These are phyloP conservation scores for Torulaspora franciscae DNA, from an alignment of 805 yeast genomes.

Conservation along the genomic window DNA sequence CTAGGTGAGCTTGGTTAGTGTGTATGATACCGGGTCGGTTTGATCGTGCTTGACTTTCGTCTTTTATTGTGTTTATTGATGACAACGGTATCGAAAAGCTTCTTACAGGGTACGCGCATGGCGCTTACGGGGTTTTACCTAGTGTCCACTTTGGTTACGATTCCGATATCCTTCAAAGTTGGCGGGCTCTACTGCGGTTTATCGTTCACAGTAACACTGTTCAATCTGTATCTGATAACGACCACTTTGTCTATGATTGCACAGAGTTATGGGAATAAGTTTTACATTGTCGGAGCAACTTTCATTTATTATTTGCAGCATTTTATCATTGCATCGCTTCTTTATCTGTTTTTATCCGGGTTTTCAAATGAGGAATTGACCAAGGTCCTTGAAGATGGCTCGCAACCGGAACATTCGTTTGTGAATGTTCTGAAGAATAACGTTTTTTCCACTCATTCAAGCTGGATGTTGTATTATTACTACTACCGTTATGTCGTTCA, in stretches of 20 bases:
- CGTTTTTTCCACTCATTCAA: constrained; percentile 16
- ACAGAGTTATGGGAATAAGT: constrained; percentile 22
- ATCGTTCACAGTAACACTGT: constrained; percentile 70
- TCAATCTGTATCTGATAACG: constrained; percentile 61
- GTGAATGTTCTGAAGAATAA: constrained; percentile 21
- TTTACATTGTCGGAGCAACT: constrained; percentile 31
- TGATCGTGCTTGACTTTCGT: constrained; percentile 6
- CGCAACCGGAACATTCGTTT: constrained; percentile 25
- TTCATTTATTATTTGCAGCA: constrained; percentile 74
- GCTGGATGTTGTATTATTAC: constrained; percentile 30
- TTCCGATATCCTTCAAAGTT: constrained; percentile 89
- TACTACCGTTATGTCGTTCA: constrained; percentile 41
- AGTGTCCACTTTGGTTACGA: constrained; percentile 65
- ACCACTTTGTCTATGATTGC: constrained; percentile 64
- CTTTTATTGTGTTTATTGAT: constrained; percentile 5
- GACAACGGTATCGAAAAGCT: constrained; percentile 9
- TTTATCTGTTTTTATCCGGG: constrained; percentile 61
- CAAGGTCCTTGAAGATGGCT: constrained; percentile 19
- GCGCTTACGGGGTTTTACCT: constrained; percentile 57
- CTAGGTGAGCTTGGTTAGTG: neutral
- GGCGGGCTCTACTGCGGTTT: constrained; percentile 91
- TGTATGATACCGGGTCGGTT: neutral
- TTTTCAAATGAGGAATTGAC: constrained; percentile 39
- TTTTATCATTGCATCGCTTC: constrained; percentile 70
- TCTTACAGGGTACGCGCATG: constrained; percentile 27